Base-by-base conservation (phyloP, 2,329 filamentous ascomycete genomes). In the Pseudopyricularia javanii region DNA sequence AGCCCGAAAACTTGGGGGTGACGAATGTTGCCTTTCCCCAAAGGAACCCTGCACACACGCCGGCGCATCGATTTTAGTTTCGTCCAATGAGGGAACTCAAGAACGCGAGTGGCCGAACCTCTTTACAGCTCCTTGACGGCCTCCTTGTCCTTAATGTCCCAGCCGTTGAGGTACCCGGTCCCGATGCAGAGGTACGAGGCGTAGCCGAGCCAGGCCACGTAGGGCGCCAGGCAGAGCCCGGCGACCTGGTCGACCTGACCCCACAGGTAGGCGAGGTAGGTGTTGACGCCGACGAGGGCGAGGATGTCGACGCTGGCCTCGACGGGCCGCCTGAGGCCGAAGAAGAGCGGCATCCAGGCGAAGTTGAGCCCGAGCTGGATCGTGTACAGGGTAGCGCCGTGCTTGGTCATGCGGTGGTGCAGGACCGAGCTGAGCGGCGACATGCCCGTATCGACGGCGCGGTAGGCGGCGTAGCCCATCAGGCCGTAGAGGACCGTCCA, bases 341-440 rank as follows among this genome's bases (percentile, higher is more conserved):
- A 96, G 77, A 96, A 96, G 11, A 96, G 77, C 12, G 91, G 91
- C 79, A 90, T 96, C 88, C 88, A 97, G 52, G 85, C 68, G 30
- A 95, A 73, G 66, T 96, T 96, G 51, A 96, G 74, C 11, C 78
- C 86, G 7, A 96, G 82, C 69, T 96, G 91, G 55, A 90, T 74
- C 2, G 86, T 87, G 73, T 95, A 96, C 30, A 96, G 76, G 0
- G 85, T 88, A 54, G 88, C 84, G 59, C 83, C 85, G 58, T 82
- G 75, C 64, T 79, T 79, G 51, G 85, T 81, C 52, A 80, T 69
- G 34, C 72, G 67, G 49, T 80, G 74, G n/a, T 77, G 79, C 37
- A 70, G 66, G 30, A 76, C 70, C 34, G 74, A 71, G 35, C 76
- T 66, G 37, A 74, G 63, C n/a, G 82, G 80, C 7, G 75, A 74